phyloP scores from a whole-genome alignment of 139 green algal genomes.

The Closterium sp. region DNA sequence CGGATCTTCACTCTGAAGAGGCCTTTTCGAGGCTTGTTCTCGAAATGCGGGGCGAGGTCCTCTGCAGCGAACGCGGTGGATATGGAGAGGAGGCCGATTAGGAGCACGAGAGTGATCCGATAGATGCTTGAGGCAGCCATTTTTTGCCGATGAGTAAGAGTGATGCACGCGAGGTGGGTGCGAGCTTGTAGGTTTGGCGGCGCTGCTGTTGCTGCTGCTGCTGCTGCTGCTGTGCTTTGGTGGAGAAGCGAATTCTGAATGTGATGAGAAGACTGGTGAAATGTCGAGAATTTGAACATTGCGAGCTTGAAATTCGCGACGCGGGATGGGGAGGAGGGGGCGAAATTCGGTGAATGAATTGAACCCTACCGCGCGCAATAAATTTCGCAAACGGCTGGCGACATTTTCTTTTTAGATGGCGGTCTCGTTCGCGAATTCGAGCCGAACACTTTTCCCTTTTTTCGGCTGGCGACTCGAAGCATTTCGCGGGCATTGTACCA shows the following conservation, averaged over 20 bases:
- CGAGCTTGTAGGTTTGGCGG: too few species aligned
- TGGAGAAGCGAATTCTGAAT: background rate
- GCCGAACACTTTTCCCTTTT: background rate
- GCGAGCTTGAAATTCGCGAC: background rate
- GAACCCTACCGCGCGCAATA: background rate
- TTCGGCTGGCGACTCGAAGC: background rate
- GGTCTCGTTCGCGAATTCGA: background rate
- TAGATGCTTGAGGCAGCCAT: background rate
- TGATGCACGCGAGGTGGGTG: too few species aligned
- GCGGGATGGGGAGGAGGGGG: background rate
- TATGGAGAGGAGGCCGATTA: background rate
- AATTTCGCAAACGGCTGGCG: background rate
- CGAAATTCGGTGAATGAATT: background rate
- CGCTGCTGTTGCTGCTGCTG: background rate
- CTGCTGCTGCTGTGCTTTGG: background rate
- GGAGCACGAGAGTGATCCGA: background rate
- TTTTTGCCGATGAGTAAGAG: background rate
- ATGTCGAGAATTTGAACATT: background rate
- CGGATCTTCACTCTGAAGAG: background rate
- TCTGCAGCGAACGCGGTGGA: background rate
- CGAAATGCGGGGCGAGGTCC: background rate
- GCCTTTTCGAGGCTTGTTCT: background rate
- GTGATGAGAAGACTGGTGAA: background rate
- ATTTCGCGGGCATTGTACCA: background rate
- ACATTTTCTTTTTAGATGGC: background rate